Base-by-base conservation (phyloP, 768 basidiomycete genomes). In the Hericium rajendrae region DNA sequence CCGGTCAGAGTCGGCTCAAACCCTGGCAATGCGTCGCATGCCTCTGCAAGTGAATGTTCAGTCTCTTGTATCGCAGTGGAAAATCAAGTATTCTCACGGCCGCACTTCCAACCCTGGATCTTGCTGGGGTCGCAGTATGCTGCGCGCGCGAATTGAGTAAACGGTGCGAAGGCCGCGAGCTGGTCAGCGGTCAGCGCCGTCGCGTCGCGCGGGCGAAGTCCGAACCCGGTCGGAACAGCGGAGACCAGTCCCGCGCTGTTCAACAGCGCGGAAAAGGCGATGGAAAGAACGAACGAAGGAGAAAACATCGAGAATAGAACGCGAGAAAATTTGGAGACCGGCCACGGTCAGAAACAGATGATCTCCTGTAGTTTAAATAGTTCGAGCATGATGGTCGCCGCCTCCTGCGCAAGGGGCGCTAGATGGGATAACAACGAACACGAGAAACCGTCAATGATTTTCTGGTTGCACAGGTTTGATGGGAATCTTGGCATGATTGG, bases 1-100 rank as follows among this genome's bases (percentile, higher is more conserved):
- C 81, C 81, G n/a, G 72, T 68, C 48, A 67, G 37, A 18, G 73
- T 72, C 3, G 71, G 65, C 55, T 72, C 62, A 61, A 80, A 79
- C 11, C 67, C 75, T 5, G 75, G 63, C 24, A 73, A 59, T 9
- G 75, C 73, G 16, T 61, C 56, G 62, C 78, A 80, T 9, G 77
- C 76, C 57, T 66, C 77, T 74, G 55, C 20, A 54, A 38, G 2
- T 22, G 37, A 28, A 37, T 28, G 32, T 32, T 55, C 5, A 20
- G 57, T 38, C 53, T 54, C 15, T 54, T 22, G 26, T 51, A 2
- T 9, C 0, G 9, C 26, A 38, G 28, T 26, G 16, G 18, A 9
- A 51, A 39, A 20, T 18, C n/a, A 63, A 49, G 54, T 38, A 55
- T 51, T 65, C 67, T 52, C 63, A 76, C 76, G 65, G 57, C 80